A percentile compares a stretch with the other conserved stretches of the same genome.
Conservation (phyloP, 306 rosid genomes). For the Medicago ruthenica region DNA sequence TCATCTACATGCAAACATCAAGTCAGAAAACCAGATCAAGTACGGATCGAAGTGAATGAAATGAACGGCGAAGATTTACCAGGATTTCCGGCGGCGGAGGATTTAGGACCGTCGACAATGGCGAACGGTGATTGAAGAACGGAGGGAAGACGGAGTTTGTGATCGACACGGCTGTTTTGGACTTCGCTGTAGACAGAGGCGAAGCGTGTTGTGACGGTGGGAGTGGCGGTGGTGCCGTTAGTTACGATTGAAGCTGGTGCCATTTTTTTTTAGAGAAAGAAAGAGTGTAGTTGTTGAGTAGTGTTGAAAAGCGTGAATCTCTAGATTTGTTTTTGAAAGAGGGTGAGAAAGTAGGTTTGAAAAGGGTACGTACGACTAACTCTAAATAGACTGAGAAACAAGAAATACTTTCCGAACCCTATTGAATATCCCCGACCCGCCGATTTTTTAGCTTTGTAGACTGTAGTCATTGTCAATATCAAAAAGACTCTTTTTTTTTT, state of each 20-base stretch:
- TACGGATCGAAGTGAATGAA: constrained; percentile 44
- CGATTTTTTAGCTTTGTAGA: constrained; percentile 13
- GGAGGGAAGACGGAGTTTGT: constrained; percentile 81
- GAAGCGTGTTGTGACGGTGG: constrained; percentile 54
- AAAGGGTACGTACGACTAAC: constrained; percentile 9
- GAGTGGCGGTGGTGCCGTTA: constrained; percentile 59
- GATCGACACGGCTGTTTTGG: constrained; percentile 80
- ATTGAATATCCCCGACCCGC: constrained; percentile 40
- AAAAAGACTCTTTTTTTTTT: neutral
- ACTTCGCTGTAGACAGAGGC: constrained; percentile 85
- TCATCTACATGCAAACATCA: constrained; percentile 53
- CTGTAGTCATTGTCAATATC: neutral
- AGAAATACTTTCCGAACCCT: neutral
- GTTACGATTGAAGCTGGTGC: constrained; percentile 56
- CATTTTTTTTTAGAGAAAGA: constrained; percentile 48
- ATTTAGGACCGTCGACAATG: constrained; percentile 77
- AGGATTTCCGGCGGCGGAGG: constrained; percentile 97
- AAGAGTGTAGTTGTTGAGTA: neutral
- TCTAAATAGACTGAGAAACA: no score
- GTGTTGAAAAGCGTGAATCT: constrained; percentile 36
- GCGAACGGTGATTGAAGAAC: constrained; percentile 74
- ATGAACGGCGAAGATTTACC: constrained; percentile 43
- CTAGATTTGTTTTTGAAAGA: constrained; percentile 31
- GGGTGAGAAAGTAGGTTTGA: constrained; percentile 44
- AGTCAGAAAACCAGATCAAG: neutral